Percentiles rank a stretch among this genome's conserved stretches.
phyloP scores from a whole-genome alignment of 805 yeast species.

The Lachancea fermentati region DNA sequence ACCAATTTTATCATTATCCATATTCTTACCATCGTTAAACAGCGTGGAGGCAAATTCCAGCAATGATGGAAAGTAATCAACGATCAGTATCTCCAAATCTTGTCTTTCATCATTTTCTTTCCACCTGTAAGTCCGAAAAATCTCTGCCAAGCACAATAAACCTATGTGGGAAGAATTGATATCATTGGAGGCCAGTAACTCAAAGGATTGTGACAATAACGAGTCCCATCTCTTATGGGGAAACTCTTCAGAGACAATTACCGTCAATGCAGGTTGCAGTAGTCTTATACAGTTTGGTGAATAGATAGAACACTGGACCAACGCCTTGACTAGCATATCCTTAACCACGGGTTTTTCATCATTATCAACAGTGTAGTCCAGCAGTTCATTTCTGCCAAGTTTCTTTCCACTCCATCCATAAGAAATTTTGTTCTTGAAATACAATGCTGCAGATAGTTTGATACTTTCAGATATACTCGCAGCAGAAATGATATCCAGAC shows the following conservation, averaged over 20 bases:
- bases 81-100: slow-evolving; percentile 49
- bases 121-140: slow-evolving; percentile 71
- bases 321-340: slow-evolving; percentile 59
- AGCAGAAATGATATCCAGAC: slow-evolving; percentile 65
- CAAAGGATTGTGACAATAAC: slow-evolving; percentile 41
- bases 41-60: slow-evolving; percentile 58
- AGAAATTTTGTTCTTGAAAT: slow-evolving; percentile 68
- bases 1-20: slow-evolving; percentile 40
- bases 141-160: slow-evolving; percentile 60
- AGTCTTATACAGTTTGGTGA: slow-evolving; percentile 37
- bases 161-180: slow-evolving; percentile 54
- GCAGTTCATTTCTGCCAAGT: slow-evolving; percentile 24
- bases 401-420: slow-evolving; percentile 50
- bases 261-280: slow-evolving; percentile 46
- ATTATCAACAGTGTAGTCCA: slow-evolving; percentile 40
- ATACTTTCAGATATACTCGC: slow-evolving; percentile 46
- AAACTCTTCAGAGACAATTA: slow-evolving; percentile 47
- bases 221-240: slow-evolving; percentile 48
- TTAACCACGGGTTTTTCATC: slow-evolving; percentile 74
- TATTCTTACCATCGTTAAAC: slow-evolving; percentile 33
- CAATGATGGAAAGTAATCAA: slow-evolving; percentile 58
- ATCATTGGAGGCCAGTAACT: slow-evolving; percentile 42
- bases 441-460: slow-evolving; percentile 72
- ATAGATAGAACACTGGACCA: slow-evolving; percentile 43
- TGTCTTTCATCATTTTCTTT: slow-evolving; percentile 49